These are phyloP conservation scores for Rosa chinensis DNA, from an alignment of 306 rosid genomes.

Conservation along the genomic window DNA sequence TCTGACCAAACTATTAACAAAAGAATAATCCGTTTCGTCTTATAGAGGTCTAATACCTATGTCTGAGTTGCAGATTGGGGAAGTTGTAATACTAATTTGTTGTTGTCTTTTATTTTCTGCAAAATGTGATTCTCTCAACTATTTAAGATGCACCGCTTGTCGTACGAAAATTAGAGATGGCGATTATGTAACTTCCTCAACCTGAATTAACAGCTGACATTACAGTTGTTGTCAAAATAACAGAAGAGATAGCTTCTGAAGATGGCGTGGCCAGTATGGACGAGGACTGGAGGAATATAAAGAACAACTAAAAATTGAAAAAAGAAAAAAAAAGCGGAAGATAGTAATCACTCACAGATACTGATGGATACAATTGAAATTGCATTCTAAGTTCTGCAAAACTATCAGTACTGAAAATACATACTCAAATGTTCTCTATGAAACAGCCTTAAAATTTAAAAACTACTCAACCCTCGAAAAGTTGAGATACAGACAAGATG, in stretches of 20 bases:
- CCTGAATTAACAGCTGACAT: background rate
- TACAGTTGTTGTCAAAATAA: background rate
- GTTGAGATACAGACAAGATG: slow-evolving; percentile 1
- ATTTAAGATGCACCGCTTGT: background rate
- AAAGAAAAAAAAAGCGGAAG: background rate
- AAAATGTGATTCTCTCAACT: background rate
- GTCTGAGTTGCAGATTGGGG: background rate
- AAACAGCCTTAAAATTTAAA: background rate
- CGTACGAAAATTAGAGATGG: too few species aligned
- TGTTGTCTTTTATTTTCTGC: background rate
- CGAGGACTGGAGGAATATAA: background rate
- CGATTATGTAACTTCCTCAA: background rate
- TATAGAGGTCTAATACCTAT: background rate
- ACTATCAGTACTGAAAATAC: background rate
- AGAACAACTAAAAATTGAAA: background rate
- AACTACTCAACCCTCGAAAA: background rate
- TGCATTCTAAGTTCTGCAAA: background rate
- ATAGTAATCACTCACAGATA: background rate
- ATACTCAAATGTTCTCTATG: background rate
- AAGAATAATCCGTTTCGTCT: background rate
- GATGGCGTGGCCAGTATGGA: background rate
- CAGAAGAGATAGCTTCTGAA: background rate
- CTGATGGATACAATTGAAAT: background rate
- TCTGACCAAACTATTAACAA: background rate
- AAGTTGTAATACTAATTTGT: background rate